A percentile compares a stretch with the other conserved stretches of the same genome.
Evolutionary conservation across 2,329 filamentous ascomycete genomes (phyloP).

Genomic region (Colletotrichum eleusines): DNA sequence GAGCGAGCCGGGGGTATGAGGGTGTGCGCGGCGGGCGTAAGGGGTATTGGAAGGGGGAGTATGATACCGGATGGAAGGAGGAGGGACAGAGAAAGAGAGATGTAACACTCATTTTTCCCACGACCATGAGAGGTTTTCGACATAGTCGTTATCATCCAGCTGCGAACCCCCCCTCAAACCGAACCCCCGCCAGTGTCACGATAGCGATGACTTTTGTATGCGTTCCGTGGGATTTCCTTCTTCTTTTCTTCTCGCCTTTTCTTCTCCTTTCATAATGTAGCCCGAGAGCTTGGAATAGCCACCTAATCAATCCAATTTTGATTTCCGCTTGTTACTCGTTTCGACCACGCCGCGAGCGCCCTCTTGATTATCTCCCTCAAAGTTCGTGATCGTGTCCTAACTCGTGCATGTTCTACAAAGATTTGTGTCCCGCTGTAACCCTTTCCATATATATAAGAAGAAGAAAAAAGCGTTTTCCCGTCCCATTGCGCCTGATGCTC

Average conservation of each 20-base stretch:
- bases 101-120: background rate
- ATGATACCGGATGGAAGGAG: background rate
- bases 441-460: background rate
- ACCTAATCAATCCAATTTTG: background rate
- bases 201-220: background rate
- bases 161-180: background rate
- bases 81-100: background rate
- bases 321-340: background rate
- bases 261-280: background rate
- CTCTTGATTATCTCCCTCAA: background rate
- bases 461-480: background rate
- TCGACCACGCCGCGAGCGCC: background rate
- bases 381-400: background rate
- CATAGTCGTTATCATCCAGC: background rate
- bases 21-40: too few species aligned
- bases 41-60: background rate
- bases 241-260: too few species aligned
- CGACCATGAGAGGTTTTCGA: background rate
- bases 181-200: background rate
- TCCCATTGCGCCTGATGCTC: background rate
- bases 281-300: background rate
- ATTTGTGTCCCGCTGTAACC: background rate
- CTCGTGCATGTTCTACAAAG: background rate
- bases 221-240: background rate
- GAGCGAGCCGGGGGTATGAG: background rate